A percentile compares a stretch with the other conserved stretches of the same genome.
phyloP scores from a whole-genome alignment of 23 red algal species.

The Gracilaria gracilis region DNA sequence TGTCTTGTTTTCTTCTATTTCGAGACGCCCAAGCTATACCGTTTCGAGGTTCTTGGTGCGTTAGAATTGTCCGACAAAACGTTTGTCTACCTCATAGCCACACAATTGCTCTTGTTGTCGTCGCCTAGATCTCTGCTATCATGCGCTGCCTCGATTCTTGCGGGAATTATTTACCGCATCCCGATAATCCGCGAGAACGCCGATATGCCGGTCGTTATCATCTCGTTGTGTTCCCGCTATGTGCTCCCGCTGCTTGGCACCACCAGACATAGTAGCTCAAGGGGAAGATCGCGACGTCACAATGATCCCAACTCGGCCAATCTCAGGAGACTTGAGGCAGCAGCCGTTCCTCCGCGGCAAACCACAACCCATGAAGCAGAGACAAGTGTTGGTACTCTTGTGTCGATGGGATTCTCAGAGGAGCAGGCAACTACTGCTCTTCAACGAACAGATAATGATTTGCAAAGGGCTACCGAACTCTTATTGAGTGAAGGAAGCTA shows the following conservation, averaged over 20 bases:
- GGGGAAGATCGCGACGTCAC: slow-evolving; percentile 21
- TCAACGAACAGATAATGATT: slow-evolving; percentile 25
- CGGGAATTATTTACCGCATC: slow-evolving; percentile 50
- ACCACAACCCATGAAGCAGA: slow-evolving; percentile 6
- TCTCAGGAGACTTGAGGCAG: slow-evolving; percentile 20
- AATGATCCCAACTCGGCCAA: slow-evolving; percentile 8
- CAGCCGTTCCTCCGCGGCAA: background rate
- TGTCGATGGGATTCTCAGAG: slow-evolving; percentile 53
- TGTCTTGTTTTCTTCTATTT: slow-evolving; percentile 63
- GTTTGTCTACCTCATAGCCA: slow-evolving; percentile 54
- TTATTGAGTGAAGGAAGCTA: slow-evolving; percentile 35
- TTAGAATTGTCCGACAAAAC: slow-evolving; percentile 65
- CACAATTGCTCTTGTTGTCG: slow-evolving; percentile 34
- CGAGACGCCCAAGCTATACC: slow-evolving; percentile 67
- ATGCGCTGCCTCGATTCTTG: background rate
- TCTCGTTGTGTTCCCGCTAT: slow-evolving; percentile 31
- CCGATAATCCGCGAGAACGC: slow-evolving; percentile 41
- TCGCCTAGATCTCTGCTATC: slow-evolving; percentile 17
- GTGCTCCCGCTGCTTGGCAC: slow-evolving; percentile 47
- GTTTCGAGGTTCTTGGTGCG: slow-evolving; percentile 44
- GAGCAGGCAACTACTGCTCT: slow-evolving; percentile 30
- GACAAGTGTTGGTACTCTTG: slow-evolving; percentile 22
- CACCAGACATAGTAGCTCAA: background rate
- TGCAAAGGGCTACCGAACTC: slow-evolving; percentile 52
- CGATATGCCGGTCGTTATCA: slow-evolving; percentile 35